Base-by-base conservation (phyloP, 208 protist genomes). In the Angomonas deanei region DNA sequence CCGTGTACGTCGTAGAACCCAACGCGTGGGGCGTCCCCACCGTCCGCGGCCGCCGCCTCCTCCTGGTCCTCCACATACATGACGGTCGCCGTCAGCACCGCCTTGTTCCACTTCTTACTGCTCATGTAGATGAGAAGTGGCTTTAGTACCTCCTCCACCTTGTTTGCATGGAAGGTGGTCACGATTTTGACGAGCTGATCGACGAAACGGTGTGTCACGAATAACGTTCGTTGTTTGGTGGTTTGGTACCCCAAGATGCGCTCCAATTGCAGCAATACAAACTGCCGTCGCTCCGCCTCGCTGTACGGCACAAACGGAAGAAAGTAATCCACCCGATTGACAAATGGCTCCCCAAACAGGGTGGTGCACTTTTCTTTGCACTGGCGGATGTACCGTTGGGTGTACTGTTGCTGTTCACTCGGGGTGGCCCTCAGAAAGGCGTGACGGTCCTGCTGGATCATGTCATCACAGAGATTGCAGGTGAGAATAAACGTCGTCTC, bases 271-370 rank as follows among this genome's bases (percentile, higher is more conserved):
- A 94, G 46, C 34, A 73, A 57, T 33, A 94, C 78, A 68, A 87
- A 92, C 10, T 69, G 57, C 30, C 64, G 32, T 17, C 79, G 74
- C 74, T 94, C 83, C 32, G 54, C 70, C 19, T 38, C 48, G 33
- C 74, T 84, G 83, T 94, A 94, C 31, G 88, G 83, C 15, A 86
- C 75, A 70, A 94, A 88, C 2, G 85, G 83, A 47, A 88, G 74
- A 61, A 92, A 92, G 64, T 72, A 78, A 62, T 92, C 88, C 15
- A 92, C 81, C 38, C 88, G 85, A 61, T 92, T 94, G 17, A 91
- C 79, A 58, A 94, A 92, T 6, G 88, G 88, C 39, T 92, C 88
- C 27, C 85, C 79, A 58, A 92, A 78, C 3, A 50, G 66, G 10
- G 55, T 58, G 19, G 66, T 72, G 66, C 82, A 91, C n/a, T 61